Percentiles rank a stretch among this genome's conserved stretches.
These are phyloP conservation scores for Podaxis sp. DNA, from an alignment of 768 basidiomycete species.

Conservation along the genomic window DNA sequence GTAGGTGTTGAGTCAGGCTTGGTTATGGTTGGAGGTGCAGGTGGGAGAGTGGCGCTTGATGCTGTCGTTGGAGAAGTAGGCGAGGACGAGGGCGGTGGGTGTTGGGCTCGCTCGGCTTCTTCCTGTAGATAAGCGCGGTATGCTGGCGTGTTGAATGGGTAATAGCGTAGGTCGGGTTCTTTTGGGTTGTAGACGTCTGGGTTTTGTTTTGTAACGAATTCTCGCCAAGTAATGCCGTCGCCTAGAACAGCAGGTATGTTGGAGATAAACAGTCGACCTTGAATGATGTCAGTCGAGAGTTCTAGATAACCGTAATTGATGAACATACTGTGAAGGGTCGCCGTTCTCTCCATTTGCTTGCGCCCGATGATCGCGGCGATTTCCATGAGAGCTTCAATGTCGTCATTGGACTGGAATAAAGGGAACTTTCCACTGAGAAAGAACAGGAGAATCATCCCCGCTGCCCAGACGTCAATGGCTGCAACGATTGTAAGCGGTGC, in stretches of 20 bases:
- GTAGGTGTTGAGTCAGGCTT: slow-evolving; percentile 18
- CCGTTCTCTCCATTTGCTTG: slow-evolving; percentile 79
- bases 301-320: neutral
- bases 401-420: slow-evolving; percentile 90
- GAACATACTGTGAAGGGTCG: slow-evolving; percentile 82
- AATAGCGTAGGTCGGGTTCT: slow-evolving; percentile 50
- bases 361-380: slow-evolving; percentile 85
- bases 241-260: slow-evolving; percentile 80
- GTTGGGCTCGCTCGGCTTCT: slow-evolving; percentile 17
- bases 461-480: slow-evolving; percentile 98
- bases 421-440: slow-evolving; percentile 93
- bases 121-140: slow-evolving; percentile 21
- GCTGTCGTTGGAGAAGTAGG: slow-evolving; percentile 24
- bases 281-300: slow-evolving; percentile 1
- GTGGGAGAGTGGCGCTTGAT: slow-evolving; percentile 15
- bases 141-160: slow-evolving; percentile 46
- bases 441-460: slow-evolving; percentile 88
- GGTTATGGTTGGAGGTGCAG: neutral
- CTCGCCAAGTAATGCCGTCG: slow-evolving; percentile 67
- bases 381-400: slow-evolving; percentile 95
- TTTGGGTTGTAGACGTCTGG: slow-evolving; percentile 60
- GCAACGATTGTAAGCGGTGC: slow-evolving; percentile 12
- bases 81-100: slow-evolving; percentile 34
- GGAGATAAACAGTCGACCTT: slow-evolving; percentile 88
- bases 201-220: slow-evolving; percentile 78